These are phyloP conservation scores for Clavariopsis aquatica DNA, from an alignment of 495 filamentous ascomycete genomes.

Conservation along the genomic window DNA sequence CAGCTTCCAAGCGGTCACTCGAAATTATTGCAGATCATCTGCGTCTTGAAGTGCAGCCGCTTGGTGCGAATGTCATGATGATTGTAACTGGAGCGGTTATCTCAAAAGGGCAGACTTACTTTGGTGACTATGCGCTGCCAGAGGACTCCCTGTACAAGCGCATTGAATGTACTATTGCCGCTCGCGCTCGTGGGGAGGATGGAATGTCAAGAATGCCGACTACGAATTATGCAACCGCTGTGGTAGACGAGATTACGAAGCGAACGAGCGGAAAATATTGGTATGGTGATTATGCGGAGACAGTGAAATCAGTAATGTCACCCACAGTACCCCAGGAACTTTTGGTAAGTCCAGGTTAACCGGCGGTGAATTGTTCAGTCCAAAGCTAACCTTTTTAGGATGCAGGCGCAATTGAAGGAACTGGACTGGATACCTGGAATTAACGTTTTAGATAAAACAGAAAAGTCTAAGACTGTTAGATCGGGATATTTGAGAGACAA, in stretches of 20 bases:
- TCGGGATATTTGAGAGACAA: no score
- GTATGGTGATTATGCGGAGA: constrained; percentile 10
- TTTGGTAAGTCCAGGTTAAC: neutral
- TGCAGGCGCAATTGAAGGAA: no score
- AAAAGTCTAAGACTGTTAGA: no score
- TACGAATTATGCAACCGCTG: constrained; percentile 7
- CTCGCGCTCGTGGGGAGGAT: constrained; percentile 6
- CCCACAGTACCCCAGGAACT: neutral
- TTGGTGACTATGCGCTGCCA: constrained; percentile 9
- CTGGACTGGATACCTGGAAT: no score
- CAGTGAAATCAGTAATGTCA: neutral
- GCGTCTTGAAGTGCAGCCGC: constrained; percentile 18
- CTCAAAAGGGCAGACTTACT: constrained; percentile 3
- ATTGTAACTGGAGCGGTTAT: constrained; percentile 12
- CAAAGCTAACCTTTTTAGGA: no score
- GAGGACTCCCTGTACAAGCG: constrained; percentile 12
- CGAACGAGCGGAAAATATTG: constrained; percentile 8
- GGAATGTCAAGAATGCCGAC: constrained; percentile 9
- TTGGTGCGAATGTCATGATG: constrained; percentile 5
- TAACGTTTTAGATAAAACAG: no score
- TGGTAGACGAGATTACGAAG: constrained; percentile 5
- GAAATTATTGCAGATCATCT: constrained; percentile 19
- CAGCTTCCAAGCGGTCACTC: constrained; percentile 5
- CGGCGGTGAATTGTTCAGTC: no score
- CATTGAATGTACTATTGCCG: constrained; percentile 1